A percentile compares a stretch with the other conserved stretches of the same genome.
These are phyloP conservation scores for Leonotis leonurus DNA, from an alignment of 257 asterid genomes.

Conservation along the genomic window DNA sequence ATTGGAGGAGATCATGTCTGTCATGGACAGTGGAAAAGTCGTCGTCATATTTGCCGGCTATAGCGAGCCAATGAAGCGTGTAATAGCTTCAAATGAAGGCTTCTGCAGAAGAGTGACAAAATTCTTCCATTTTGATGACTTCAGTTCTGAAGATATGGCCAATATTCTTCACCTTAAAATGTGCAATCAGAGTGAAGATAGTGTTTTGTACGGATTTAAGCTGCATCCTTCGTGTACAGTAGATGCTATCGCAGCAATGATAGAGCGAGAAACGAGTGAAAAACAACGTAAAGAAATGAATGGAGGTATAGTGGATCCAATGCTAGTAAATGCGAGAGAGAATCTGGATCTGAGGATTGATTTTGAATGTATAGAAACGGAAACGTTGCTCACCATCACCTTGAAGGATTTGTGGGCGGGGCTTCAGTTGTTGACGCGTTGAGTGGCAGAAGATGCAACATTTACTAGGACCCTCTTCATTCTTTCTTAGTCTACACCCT, in stretches of 20 bases:
- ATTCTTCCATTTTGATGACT: conserved; percentile 77
- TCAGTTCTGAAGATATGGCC: conserved; percentile 61
- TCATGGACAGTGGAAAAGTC: conserved; percentile 81
- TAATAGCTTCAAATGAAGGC: conserved; percentile 78
- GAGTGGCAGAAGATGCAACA: conserved; percentile 18
- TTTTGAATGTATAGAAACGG: conserved; percentile 59
- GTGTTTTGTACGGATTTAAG: conserved; percentile 65
- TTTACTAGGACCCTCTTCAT: background rate
- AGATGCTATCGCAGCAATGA: conserved; percentile 51
- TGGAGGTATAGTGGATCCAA: conserved; percentile 75
- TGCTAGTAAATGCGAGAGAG: conserved; percentile 79
- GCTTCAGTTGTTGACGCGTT: conserved; percentile 40
- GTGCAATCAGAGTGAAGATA: conserved; percentile 41
- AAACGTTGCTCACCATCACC: conserved; percentile 61
- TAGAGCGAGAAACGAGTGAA: conserved; percentile 49
- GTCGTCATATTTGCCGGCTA: conserved; percentile 96
- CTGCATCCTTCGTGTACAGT: conserved; percentile 56
- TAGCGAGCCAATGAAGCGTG: conserved; percentile 91
- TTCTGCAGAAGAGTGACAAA: conserved; percentile 90
- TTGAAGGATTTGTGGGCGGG: conserved; percentile 71
- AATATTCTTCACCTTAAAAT: conserved; percentile 65
- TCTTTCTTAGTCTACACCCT: conserved; percentile 6
- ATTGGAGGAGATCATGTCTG: conserved; percentile 89
- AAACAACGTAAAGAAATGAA: conserved; percentile 84
- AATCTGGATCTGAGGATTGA: conserved; percentile 67